These are phyloP conservation scores for Lyophyllum decastes DNA, from an alignment of 768 basidiomycete species.

Conservation along the genomic window DNA sequence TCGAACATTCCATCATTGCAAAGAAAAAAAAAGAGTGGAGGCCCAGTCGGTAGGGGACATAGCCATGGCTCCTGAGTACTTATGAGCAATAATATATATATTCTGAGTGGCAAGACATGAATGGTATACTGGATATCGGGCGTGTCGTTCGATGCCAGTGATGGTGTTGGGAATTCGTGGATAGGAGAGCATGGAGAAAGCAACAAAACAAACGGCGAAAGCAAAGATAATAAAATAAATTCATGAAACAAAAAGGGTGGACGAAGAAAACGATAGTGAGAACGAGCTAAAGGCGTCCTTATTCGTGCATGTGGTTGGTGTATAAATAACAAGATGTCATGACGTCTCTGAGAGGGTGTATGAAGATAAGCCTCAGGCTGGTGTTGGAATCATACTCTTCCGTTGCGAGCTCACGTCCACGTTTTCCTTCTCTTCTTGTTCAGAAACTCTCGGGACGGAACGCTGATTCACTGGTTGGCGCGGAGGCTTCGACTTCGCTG, in stretches of 20 bases:
- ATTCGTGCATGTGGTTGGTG: not conserved
- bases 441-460: conserved; percentile 39
- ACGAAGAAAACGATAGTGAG: conserved; percentile 1
- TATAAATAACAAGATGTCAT: conserved; percentile 4
- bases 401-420: conserved; percentile 31
- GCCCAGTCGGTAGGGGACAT: no score
- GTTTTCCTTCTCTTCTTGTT: conserved; percentile 65
- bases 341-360: not conserved
- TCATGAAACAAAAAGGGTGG: conserved; percentile 12
- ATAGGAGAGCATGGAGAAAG: conserved; percentile 21
- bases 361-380: conserved; percentile 19
- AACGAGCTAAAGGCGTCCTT: not conserved
- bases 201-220: conserved; percentile 22
- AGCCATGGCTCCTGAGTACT: no score
- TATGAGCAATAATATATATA: not conserved
- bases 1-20: no score
- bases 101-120: not conserved
- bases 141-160: not conserved
- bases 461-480: conserved; percentile 35
- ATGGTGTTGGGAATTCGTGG: not conserved
- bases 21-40: no score
- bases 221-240: conserved; percentile 27
- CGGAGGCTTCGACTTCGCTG: conserved; percentile 30
- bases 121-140: not conserved
- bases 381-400: conserved; percentile 34